Evolutionary conservation across 1,284 basidiomycete species (phyloP), one percentile per base, ranked within the genome.

Genomic region (Cutaneotrichosporon cutaneum): DNA sequence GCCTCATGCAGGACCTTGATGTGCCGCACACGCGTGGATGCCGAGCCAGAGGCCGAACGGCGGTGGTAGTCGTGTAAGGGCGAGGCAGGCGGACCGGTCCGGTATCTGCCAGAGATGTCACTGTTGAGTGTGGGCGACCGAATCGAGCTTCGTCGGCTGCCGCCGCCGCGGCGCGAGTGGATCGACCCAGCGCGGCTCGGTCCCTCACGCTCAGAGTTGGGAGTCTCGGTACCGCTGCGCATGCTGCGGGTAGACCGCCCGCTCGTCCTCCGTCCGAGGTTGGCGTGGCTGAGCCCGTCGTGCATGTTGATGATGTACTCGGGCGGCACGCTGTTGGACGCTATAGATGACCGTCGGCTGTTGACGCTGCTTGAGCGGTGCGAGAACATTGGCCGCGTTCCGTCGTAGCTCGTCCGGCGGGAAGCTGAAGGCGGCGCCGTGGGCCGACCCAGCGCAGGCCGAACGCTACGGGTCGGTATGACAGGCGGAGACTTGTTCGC

Each of bases 321-420:
- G 7, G 52, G 52, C 18, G 66, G 60, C 3, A 77, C 62, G 13
- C 75, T 72, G 0, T 75, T 61, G 2, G 78, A 80, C 0, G 72
- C 69, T 13, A 78, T 65, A 0, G 77, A 80, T 1, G 77, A 79
- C 24, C 76, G 68, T n/a, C 76, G 71, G 4, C 76, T 79, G 64
- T 79, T 80, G 44, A 79, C 73, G 13, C 78, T 79, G 55, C 75
- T 76, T 3, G 77, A 77, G 6, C 77, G 72, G 30, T 75, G 73
- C 6, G 76, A 78, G 56, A 71, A 70, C 52, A 78, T 32, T 1
- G 63, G 58, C 30, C 79, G 69, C 2, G 56, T 54, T 26, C 66
- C 70, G 48, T 78, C 73, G 5, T 70, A 63, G 5, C 74, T 75
- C 1, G 72, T 66, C 18, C 77, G 61, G 8, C 72, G 63, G 0